Evolutionary conservation across 179 eudicot genomes (phyloP).

Genomic region (Corrigiola litoralis): DNA sequence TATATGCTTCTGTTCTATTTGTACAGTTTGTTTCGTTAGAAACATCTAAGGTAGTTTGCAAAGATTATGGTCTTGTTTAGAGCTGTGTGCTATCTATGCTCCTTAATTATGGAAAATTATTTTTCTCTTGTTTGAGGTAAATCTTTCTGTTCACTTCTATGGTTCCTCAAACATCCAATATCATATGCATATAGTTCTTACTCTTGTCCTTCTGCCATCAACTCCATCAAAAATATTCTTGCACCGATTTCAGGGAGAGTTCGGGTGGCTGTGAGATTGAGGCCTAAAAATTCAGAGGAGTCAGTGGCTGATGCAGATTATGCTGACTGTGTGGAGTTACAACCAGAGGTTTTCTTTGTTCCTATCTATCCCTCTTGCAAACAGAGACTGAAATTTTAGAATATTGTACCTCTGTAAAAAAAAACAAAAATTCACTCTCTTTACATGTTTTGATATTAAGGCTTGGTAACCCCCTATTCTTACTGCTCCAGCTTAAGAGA

Average conservation of each 20-base stretch:
- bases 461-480: neutral
- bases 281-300: constrained; percentile 95
- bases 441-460: neutral
- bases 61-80: neutral
- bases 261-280: constrained; percentile 91
- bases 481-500: constrained; percentile 66
- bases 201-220: neutral
- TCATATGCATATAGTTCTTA: constrained; percentile 4
- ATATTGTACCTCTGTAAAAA: neutral
- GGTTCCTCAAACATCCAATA: neutral
- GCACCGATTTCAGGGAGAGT: constrained; percentile 73
- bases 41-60: too few species aligned
- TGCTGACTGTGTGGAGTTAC: constrained; percentile 96
- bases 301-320: constrained; percentile 88
- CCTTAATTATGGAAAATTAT: neutral
- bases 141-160: too few species aligned
- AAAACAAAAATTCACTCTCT: neutral
- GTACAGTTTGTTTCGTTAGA: neutral
- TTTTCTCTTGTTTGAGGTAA: too few species aligned
- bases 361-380: neutral
- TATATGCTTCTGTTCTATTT: neutral
- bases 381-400: neutral
- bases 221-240: neutral
- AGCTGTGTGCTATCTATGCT: neutral
- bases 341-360: constrained; percentile 64